These are phyloP conservation scores for Fusarium xyrophilum DNA, from an alignment of 2,329 filamentous ascomycete species.

Conservation along the genomic window DNA sequence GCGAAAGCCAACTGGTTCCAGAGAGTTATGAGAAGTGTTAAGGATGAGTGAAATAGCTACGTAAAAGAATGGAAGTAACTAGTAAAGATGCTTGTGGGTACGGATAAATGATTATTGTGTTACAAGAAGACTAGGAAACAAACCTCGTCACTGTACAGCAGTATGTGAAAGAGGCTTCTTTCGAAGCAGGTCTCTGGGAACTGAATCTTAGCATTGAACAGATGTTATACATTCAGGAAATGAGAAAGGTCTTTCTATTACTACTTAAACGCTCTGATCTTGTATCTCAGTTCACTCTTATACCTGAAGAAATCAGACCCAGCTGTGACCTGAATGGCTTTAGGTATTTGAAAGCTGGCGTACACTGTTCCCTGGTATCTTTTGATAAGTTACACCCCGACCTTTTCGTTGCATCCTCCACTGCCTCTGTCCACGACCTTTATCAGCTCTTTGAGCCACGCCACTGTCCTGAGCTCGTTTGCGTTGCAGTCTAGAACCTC, in stretches of 20 bases:
- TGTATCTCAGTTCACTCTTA: neutral
- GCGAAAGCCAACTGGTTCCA: neutral
- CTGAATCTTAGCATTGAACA: no score
- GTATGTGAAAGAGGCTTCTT: neutral
- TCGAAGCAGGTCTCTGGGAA: no score
- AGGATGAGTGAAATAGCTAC: neutral
- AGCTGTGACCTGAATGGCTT: neutral
- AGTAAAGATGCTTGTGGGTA: neutral
- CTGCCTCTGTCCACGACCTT: neutral
- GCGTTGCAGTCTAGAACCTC: no score
- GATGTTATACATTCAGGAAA: no score
- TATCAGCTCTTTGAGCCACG: neutral
- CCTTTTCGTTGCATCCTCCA: neutral
- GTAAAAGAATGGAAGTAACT: neutral
- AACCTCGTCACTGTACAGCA: neutral
- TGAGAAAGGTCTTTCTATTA: neutral
- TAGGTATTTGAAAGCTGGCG: neutral
- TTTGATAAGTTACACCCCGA: neutral
- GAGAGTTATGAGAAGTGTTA: neutral
- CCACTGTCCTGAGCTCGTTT: no score
- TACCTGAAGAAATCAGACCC: accelerated
- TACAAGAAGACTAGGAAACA: accelerated
- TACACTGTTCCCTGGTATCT: neutral
- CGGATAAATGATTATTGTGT: accelerated
- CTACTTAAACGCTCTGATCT: neutral